Percentiles rank a stretch among this genome's conserved stretches.
phyloP scores from a whole-genome alignment of 352 stramenopile species.

The Pythium diclinum region DNA sequence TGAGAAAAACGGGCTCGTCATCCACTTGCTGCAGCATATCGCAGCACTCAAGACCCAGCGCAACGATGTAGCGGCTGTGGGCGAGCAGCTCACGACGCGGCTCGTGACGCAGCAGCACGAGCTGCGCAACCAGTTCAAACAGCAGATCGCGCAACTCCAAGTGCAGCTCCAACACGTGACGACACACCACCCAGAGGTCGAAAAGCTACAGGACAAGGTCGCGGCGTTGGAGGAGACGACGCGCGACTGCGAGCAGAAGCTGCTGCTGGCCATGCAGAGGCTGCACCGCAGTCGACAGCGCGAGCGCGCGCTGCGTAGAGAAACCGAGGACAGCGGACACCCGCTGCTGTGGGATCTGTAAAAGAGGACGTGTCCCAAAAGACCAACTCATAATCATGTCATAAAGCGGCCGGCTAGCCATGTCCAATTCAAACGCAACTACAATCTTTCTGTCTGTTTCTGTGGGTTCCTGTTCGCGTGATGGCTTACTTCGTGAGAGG shows the following conservation, averaged over 20 bases:
- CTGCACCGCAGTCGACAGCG: conserved; percentile 66
- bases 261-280: conserved; percentile 71
- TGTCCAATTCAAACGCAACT: neutral
- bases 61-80: conserved; percentile 45
- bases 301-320: conserved; percentile 60
- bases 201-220: conserved; percentile 40
- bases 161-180: conserved; percentile 42
- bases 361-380: conserved; percentile 5
- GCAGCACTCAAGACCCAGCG: conserved; percentile 38
- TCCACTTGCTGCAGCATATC: conserved; percentile 47
- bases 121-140: conserved; percentile 43
- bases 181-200: conserved; percentile 50
- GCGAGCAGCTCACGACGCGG: conserved; percentile 63
- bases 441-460: neutral
- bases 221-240: conserved; percentile 37
- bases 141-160: conserved; percentile 40
- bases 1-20: conserved; percentile 57
- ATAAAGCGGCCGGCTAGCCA: neutral
- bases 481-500: conserved; percentile 8
- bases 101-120: conserved; percentile 74
- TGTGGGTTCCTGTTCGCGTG: neutral
- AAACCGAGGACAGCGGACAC: conserved; percentile 39
- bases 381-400: conserved; percentile 7
- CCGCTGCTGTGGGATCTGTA: conserved; percentile 57
- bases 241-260: conserved; percentile 53